Percentiles rank a stretch among this genome's conserved stretches.
Evolutionary conservation across 345 rosid genomes (phyloP).

Genomic region (Rubroshorea leprosula): DNA sequence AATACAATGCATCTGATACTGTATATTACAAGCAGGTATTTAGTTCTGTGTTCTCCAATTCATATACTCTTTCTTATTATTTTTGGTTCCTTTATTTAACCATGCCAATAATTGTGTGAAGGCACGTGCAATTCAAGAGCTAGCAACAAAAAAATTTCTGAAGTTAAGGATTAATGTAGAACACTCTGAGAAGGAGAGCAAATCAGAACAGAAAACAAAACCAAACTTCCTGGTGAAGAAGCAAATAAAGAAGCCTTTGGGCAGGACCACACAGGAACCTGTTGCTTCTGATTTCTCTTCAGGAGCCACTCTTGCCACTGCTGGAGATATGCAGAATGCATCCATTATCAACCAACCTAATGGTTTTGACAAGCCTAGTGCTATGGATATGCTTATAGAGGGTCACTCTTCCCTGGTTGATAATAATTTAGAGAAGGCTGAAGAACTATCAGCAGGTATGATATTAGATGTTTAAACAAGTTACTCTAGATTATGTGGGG

Average conservation of each 20-base stretch:
- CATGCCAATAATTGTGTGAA: conserved; percentile 16
- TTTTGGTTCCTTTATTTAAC: conserved; percentile 5
- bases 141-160: conserved; percentile 61
- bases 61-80: neutral
- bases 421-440: conserved; percentile 51
- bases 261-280: conserved; percentile 40
- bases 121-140: conserved; percentile 73
- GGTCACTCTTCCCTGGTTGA: conserved; percentile 41
- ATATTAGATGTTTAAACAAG: neutral
- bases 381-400: conserved; percentile 39
- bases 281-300: conserved; percentile 58
- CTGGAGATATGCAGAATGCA: conserved; percentile 44
- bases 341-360: conserved; percentile 35
- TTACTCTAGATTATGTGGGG: neutral
- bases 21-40: conserved; percentile 69
- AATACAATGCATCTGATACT: conserved; percentile 69
- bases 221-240: conserved; percentile 40
- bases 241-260: conserved; percentile 50
- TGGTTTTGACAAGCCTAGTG: conserved; percentile 41
- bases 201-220: conserved; percentile 42
- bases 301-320: conserved; percentile 52
- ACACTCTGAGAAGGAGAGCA: conserved; percentile 47
- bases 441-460: conserved; percentile 67
- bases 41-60: conserved; percentile 10
- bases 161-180: conserved; percentile 53